Percentiles rank a stretch among this genome's conserved stretches.
Evolutionary conservation across 2,329 filamentous ascomycete genomes (phyloP).

Genomic region (Aspergillus viridinutans): DNA sequence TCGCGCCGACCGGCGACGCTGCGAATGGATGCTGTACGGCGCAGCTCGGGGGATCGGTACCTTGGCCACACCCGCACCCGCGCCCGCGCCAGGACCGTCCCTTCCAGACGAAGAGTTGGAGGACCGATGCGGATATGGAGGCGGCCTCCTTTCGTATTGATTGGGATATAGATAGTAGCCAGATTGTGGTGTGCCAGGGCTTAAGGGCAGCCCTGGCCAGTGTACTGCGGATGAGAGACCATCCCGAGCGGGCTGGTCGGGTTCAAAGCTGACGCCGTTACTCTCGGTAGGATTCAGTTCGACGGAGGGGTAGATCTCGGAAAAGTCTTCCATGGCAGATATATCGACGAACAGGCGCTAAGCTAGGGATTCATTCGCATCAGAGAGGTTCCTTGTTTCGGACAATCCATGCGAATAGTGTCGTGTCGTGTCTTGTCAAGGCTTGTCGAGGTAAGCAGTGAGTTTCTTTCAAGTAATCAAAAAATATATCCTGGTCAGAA

Average conservation of each 20-base stretch:
- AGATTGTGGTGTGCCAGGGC: neutral
- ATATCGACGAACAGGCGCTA: neutral
- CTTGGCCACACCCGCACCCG: constrained; percentile 11
- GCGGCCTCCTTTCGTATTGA: neutral
- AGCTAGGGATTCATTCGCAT: neutral
- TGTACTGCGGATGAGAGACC: neutral
- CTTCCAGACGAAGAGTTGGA: constrained; percentile 7
- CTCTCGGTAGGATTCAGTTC: neutral
- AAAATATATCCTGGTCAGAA: too few species aligned
- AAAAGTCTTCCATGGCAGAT: neutral
- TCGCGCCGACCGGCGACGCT: constrained; percentile 26
- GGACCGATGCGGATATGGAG: constrained; percentile 2
- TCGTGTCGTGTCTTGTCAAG: too few species aligned
- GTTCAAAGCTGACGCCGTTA: neutral
- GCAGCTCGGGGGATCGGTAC: constrained; percentile 29
- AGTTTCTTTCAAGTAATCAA: too few species aligned
- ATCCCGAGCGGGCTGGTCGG: neutral
- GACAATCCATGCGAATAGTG: neutral
- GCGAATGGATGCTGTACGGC: constrained; percentile 10
- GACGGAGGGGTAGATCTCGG: neutral
- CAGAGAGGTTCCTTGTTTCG: neutral
- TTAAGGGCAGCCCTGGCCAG: neutral
- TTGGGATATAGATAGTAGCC: neutral
- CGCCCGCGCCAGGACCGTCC: neutral
- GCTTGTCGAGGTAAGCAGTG: too few species aligned